Conservation (phyloP, 768 basidiomycete genomes). For the Holtermannia corniformis region DNA sequence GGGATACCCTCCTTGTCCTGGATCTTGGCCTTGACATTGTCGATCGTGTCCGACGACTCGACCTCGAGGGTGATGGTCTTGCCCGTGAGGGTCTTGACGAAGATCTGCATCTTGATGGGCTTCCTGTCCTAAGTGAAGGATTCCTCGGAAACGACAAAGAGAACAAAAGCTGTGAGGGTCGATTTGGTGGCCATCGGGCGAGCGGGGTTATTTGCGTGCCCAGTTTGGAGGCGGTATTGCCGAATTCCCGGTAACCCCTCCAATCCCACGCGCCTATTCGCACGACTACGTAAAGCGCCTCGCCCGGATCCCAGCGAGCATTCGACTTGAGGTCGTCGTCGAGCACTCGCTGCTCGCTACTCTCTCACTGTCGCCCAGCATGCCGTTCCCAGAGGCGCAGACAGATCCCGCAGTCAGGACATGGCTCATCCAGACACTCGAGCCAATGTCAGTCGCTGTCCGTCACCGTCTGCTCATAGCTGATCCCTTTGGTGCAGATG, state of each 20-base stretch:
- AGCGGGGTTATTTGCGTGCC: too few relatives aligned
- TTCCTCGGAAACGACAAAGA: constrained; percentile 25
- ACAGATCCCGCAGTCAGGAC: constrained; percentile 58
- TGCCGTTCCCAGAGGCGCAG: constrained; percentile 31
- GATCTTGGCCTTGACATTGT: constrained; percentile 96
- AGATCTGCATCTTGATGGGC: constrained; percentile 71
- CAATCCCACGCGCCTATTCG: too few relatives aligned
- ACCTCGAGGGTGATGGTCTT: constrained; percentile 99
- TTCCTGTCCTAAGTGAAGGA: constrained; percentile 16
- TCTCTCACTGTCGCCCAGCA: too few relatives aligned
- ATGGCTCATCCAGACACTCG: constrained; percentile 80
- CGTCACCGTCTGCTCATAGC: neutral
- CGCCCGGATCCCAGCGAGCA: too few relatives aligned
- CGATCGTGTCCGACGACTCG: constrained; percentile 93
- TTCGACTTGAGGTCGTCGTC: too few relatives aligned
- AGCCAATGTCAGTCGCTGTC: constrained; percentile 65
- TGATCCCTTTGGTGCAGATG: constrained; percentile 51
- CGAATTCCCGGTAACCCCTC: too few relatives aligned
- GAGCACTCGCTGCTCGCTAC: too few relatives aligned
- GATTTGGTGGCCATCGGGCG: too few relatives aligned
- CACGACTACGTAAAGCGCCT: too few relatives aligned
- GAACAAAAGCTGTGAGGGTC: constrained; percentile 1
- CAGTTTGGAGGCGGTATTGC: neutral
- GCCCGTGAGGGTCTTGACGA: constrained; percentile 98
- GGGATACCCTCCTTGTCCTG: constrained; percentile 88